phyloP scores from a whole-genome alignment of 2,329 filamentous ascomycete genomes.

The Zymoseptoria crescenta region DNA sequence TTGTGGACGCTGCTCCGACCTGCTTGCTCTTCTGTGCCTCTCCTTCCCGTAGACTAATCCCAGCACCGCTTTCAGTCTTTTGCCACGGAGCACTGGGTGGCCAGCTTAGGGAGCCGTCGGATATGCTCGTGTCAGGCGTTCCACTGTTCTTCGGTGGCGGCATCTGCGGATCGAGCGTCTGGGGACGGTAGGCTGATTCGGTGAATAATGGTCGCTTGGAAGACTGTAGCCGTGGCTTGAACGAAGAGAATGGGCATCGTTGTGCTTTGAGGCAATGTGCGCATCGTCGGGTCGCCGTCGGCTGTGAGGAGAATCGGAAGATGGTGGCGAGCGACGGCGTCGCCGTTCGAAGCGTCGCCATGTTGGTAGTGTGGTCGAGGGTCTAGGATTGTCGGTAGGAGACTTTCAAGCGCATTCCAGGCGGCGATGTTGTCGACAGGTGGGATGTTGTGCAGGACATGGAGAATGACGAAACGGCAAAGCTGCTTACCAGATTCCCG shows the following conservation, averaged over 20 bases:
- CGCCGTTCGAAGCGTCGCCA: conserved; percentile 25
- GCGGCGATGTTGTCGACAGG: background rate
- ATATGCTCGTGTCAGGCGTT: conserved; percentile 55
- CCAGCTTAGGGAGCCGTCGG: conserved; percentile 42
- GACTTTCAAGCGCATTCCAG: background rate
- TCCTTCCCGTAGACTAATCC: conserved; percentile 49
- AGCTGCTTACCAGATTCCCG: background rate
- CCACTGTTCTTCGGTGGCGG: conserved; percentile 52
- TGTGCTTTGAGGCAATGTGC: conserved; percentile 35
- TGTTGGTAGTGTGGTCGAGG: conserved; percentile 4
- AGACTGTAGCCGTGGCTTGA: conserved; percentile 35
- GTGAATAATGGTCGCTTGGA: conserved; percentile 57
- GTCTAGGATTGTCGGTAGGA: background rate
- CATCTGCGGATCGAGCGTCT: conserved; percentile 48
- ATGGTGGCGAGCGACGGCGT: conserved; percentile 26
- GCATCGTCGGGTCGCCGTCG: conserved; percentile 28
- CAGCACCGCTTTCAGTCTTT: conserved; percentile 30
- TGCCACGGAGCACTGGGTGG: conserved; percentile 41
- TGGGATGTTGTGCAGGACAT: background rate
- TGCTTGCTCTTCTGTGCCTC: conserved; percentile 60
- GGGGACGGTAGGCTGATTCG: conserved; percentile 56
- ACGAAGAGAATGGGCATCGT: conserved; percentile 38
- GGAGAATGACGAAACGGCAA: background rate
- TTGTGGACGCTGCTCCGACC: conserved; percentile 25
- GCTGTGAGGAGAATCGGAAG: conserved; percentile 30